Conservation (phyloP, 1,284 basidiomycete genomes). For the Ceratobasidium sp. region DNA sequence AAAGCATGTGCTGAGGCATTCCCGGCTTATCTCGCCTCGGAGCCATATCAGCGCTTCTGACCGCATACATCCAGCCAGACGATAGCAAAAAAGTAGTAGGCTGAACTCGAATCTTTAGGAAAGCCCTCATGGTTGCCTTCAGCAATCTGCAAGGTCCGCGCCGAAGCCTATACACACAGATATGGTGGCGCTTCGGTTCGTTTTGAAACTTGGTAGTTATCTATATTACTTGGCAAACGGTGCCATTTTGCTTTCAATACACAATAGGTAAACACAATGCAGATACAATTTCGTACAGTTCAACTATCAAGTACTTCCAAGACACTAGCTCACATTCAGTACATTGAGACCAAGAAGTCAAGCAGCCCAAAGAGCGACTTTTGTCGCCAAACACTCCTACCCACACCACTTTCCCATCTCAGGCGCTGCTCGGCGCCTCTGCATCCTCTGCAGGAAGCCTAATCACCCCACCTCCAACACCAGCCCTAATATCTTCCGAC, state of each 20-base stretch:
- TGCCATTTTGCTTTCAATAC: too few relatives aligned
- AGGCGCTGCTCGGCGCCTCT: not conserved
- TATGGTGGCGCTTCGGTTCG: too few relatives aligned
- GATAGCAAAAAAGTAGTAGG: not conserved
- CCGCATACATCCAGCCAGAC: not conserved
- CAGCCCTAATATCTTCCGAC: conserved; percentile 30
- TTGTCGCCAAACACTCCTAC: not conserved
- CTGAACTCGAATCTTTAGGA: not conserved
- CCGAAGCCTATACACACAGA: too few relatives aligned
- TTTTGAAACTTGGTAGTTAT: too few relatives aligned
- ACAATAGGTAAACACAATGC: too few relatives aligned
- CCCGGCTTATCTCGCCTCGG: not conserved
- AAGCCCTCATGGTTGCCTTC: not conserved
- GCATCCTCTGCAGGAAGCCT: conserved; percentile 24
- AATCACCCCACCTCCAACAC: conserved; percentile 23
- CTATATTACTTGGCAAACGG: too few relatives aligned
- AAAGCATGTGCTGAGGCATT: not conserved
- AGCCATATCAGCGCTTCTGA: not conserved
- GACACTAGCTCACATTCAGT: too few relatives aligned
- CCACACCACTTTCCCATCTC: not conserved
- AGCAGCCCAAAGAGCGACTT: not conserved
- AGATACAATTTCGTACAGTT: too few relatives aligned
- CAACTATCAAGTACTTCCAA: too few relatives aligned
- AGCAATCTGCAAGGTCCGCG: too few relatives aligned
- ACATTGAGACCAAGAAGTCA: not conserved